Conservation (phyloP, 768 basidiomycete genomes). For the Leccinum variicolor region DNA sequence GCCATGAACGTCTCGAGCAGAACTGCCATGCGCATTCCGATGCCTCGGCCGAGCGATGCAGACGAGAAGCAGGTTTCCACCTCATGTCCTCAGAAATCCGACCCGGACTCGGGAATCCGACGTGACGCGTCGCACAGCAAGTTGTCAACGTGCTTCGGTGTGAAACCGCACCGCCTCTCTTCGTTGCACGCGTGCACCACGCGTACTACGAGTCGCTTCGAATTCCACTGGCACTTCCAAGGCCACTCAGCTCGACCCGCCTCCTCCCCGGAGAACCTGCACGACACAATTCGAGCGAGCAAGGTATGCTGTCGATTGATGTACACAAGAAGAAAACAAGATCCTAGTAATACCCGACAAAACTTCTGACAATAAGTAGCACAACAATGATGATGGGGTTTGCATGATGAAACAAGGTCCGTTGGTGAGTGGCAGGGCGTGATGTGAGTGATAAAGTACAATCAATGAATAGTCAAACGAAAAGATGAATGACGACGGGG, state of each 20-base stretch:
- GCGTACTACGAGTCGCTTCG: not conserved
- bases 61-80: not conserved
- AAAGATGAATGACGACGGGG: not conserved
- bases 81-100: not conserved
- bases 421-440: not conserved
- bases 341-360: not conserved
- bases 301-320: not conserved
- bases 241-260: too few relatives aligned
- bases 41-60: not conserved
- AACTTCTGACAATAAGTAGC: not conserved
- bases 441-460: not conserved
- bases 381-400: not conserved
- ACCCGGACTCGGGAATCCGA: not conserved
- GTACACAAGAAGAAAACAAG: not conserved
- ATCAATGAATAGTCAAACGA: not conserved
- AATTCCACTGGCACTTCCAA: not conserved
- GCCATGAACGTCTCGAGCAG: too few relatives aligned
- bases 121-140: not conserved
- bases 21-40: not conserved
- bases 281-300: too few relatives aligned
- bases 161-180: not conserved
- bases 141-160: not conserved
- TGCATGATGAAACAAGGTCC: not conserved
- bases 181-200: not conserved
- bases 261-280: too few relatives aligned